phyloP scores from a whole-genome alignment of 1,284 basidiomycete genomes.

The Tylopilus sp. region DNA sequence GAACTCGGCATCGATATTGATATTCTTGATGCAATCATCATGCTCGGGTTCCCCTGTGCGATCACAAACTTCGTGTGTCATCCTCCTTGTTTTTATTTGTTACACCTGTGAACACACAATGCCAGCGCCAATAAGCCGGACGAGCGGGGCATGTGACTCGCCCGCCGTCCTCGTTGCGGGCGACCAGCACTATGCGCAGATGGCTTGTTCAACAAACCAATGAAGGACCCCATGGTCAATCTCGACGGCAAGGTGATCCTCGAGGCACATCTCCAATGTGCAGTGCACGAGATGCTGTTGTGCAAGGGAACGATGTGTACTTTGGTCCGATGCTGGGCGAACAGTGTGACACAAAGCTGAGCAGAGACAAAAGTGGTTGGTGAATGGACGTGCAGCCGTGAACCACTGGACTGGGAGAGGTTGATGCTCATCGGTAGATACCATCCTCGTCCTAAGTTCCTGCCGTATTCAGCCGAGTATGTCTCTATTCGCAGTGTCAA shows the following conservation, averaged over 20 bases:
- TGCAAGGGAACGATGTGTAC: conserved; percentile 75
- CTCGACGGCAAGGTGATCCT: conserved; percentile 81
- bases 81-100: conserved; percentile 7
- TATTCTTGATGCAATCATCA: conserved; percentile 88
- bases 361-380: conserved; percentile 79
- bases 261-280: conserved; percentile 91
- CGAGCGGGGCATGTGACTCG: conserved; percentile 88
- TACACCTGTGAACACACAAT: neutral
- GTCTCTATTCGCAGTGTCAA: conserved; percentile 83
- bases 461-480: conserved; percentile 81
- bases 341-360: conserved; percentile 67
- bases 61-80: conserved; percentile 78
- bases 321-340: conserved; percentile 75
- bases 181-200: conserved; percentile 76
- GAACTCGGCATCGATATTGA: conserved; percentile 95
- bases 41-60: conserved; percentile 88
- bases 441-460: conserved; percentile 81
- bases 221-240: conserved; percentile 79
- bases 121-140: conserved; percentile 88
- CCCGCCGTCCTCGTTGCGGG: conserved; percentile 86
- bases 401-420: neutral
- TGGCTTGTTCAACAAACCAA: conserved; percentile 72
- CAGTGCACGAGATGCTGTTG: conserved; percentile 89
- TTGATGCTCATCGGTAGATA: conserved; percentile 61
- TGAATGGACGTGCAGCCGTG: conserved; percentile 42